Evolutionary conservation across 495 filamentous ascomycete genomes (phyloP), one percentile per base, ranked within the genome.

Genomic region (Rusavskia elegans): DNA sequence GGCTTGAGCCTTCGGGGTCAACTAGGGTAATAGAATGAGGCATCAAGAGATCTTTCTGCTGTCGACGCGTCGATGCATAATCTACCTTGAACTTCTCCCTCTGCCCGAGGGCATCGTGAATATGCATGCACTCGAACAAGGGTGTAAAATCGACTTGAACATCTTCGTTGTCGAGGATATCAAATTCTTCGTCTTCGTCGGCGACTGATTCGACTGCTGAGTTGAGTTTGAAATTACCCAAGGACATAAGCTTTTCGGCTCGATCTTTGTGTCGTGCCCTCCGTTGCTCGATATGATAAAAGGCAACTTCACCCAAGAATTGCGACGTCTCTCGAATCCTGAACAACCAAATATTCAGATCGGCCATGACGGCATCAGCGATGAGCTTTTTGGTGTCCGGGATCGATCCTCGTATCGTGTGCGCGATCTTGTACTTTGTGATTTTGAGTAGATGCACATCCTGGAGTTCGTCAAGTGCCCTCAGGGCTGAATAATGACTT

Each of bases 291-390:
- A 92, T 97, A 60, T 94, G 86, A 60, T 89, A 95, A 62, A 99
- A 89, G 21, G 92, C 89, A n/a, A 99, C 84, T 65, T 97, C 89
- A 3, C 92, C 92, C 21, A 99, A 71, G 51, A 90, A 94, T 55
- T 95, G 89, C 0, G 89, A 94, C 35, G 89, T 93, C 64, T 97
- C 93, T 53, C 93, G 81, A 54, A 99, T 94, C 29, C 86, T 81
- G 62, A 82, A 97, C n/a, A 99, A 72, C 92, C 92, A 99, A 2
- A 86, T 95, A 64, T 96, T 97, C 36, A 99, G 67, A 66, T 99
- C 92, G 1, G 80, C 83, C 93, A 96, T 96, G 52, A 99, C 92
- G 2, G 87, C 86, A 59, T 97, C 90, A 2, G 89, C 88, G 51
- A 99, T 94, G 27, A 89, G 79, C 57, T 83, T 86, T 61, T 95